A percentile compares a stretch with the other conserved stretches of the same genome.
Conservation (phyloP, 805 yeast genomes). For the Kodamaea kaohsiungensis region DNA sequence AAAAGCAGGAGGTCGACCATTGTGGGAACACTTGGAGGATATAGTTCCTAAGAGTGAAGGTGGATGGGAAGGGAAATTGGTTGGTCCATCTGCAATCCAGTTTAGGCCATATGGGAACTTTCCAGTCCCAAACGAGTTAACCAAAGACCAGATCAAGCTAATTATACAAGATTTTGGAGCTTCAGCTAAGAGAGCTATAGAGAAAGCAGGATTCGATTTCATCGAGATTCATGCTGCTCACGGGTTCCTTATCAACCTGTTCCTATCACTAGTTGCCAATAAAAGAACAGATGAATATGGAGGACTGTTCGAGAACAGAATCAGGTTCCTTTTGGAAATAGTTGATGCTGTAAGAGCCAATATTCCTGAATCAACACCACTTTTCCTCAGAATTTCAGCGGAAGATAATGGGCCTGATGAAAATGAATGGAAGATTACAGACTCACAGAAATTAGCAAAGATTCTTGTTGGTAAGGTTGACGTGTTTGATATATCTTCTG, state of each 20-base stretch:
- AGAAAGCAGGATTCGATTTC: constrained; percentile 41
- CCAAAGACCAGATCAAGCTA: constrained; percentile 39
- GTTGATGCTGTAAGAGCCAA: constrained; percentile 40
- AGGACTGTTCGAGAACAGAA: constrained; percentile 44
- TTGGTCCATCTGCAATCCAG: constrained; percentile 48
- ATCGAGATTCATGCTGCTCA: constrained; percentile 45
- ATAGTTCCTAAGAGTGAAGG: constrained; percentile 32
- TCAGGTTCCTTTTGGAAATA: constrained; percentile 44
- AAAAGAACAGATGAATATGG: constrained; percentile 35
- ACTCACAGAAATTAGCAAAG: constrained; percentile 42
- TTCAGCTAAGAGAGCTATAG: constrained; percentile 50
- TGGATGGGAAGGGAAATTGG: constrained; percentile 46
- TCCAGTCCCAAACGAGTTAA: constrained; percentile 43
- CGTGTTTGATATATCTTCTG: constrained; percentile 56
- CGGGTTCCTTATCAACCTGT: constrained; percentile 42
- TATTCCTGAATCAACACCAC: constrained; percentile 40
- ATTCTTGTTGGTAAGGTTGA: constrained; percentile 43
- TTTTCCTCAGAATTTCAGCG: constrained; percentile 51
- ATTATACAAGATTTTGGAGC: constrained; percentile 41
- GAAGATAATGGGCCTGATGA: constrained; percentile 37
- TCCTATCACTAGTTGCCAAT: constrained; percentile 45
- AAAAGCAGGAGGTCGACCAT: constrained; percentile 37
- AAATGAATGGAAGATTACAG: constrained; percentile 46
- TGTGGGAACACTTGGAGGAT: constrained; percentile 29
- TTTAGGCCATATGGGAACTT: constrained; percentile 29